Percentiles rank a stretch among this genome's conserved stretches.
Evolutionary conservation across 345 rosid genomes (phyloP).

Genomic region (Aegle marmelos): DNA sequence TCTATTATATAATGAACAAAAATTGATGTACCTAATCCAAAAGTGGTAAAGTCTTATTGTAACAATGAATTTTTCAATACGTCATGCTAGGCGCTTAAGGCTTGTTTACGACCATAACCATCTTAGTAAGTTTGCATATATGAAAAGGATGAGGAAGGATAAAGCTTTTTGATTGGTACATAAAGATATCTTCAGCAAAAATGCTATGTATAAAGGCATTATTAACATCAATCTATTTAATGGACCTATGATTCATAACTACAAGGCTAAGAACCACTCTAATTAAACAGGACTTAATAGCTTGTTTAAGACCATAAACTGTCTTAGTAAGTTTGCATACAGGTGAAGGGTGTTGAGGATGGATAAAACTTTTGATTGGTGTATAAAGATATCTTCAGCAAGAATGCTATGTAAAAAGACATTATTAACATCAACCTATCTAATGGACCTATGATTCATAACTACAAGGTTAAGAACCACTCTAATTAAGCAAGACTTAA

Average conservation of each 20-base stretch:
- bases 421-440: not conserved
- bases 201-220: not conserved
- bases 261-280: not conserved
- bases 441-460: not conserved
- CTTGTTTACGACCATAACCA: not conserved
- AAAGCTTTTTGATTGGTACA: not conserved
- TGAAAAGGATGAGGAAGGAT: not conserved
- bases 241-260: not conserved
- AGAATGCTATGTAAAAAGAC: not conserved
- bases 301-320: too few relatives aligned
- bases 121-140: not conserved
- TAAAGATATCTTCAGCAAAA: not conserved
- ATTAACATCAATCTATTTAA: not conserved
- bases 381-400: too few relatives aligned
- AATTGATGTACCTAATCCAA: rapidly evolving
- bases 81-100: not conserved
- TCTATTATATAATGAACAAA: not conserved
- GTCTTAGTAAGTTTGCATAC: too few relatives aligned
- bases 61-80: not conserved
- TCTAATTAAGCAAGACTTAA: not conserved
- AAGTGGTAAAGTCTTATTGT: not conserved
- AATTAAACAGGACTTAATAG: not conserved
- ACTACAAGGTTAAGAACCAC: not conserved
- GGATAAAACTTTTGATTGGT: too few relatives aligned
- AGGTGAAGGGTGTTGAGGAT: too few relatives aligned